A percentile compares a stretch with the other conserved stretches of the same genome.
phyloP scores from a whole-genome alignment of 305 asterid species.

The Ajuga reptans region DNA sequence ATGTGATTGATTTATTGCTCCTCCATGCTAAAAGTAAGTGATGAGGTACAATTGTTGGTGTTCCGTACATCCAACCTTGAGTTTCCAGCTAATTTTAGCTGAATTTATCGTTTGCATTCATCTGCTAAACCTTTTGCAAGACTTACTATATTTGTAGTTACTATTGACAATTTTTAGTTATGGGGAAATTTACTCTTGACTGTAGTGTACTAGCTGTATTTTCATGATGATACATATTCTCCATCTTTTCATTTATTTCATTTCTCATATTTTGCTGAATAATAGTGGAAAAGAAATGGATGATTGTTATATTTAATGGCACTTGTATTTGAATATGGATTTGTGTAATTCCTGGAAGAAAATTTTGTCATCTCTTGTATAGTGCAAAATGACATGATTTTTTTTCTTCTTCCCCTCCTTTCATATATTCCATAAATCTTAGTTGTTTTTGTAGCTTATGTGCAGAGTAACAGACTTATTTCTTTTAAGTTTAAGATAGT shows the following conservation, averaged over 20 bases:
- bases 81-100: neutral
- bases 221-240: neutral
- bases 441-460: neutral
- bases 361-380: neutral
- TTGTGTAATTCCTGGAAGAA: neutral
- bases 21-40: neutral
- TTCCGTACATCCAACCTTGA: neutral
- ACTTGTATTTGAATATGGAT: neutral
- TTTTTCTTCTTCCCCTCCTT: neutral
- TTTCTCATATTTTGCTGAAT: neutral
- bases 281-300: neutral
- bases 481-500: conserved; percentile 3
- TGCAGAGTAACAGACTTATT: neutral
- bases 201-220: neutral
- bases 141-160: neutral
- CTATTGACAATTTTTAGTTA: neutral
- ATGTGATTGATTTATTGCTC: neutral
- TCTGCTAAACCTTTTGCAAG: neutral
- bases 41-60: neutral
- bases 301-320: neutral
- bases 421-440: neutral
- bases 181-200: neutral
- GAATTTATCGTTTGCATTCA: neutral
- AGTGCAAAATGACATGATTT: conserved; percentile 2
- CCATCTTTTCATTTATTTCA: neutral